Evolutionary conservation across 106 monocot genomes (phyloP).

Genomic region (Triglochin maritima): DNA sequence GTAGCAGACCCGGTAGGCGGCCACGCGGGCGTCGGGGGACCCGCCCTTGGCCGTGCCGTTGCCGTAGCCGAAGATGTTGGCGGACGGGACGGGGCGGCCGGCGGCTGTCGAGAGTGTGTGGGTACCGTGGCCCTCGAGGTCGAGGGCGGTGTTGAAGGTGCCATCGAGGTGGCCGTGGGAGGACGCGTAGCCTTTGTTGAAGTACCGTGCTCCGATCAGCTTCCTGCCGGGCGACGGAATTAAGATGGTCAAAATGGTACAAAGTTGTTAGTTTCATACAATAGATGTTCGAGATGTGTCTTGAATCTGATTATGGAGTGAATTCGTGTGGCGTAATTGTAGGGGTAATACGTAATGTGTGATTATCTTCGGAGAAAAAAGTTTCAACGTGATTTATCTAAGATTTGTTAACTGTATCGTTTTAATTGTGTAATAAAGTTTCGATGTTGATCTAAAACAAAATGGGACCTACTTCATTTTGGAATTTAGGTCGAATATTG

Average conservation of each 20-base stretch:
- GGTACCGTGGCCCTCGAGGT: constrained; percentile 54
- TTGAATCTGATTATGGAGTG: too few species aligned
- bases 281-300: too few species aligned
- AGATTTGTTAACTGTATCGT: not conserved
- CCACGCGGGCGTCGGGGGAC: constrained; percentile 41
- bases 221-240: constrained; percentile 28
- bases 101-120: constrained; percentile 75
- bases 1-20: constrained; percentile 63
- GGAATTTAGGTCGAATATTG: too few species aligned
- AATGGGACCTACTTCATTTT: too few species aligned
- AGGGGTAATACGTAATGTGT: too few species aligned
- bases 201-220: constrained; percentile 51
- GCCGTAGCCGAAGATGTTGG: constrained; percentile 37
- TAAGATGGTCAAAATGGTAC: not conserved
- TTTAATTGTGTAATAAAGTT: too few species aligned
- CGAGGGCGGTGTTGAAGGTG: constrained; percentile 14
- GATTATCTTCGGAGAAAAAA: not conserved
- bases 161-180: not conserved
- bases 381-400: not conserved
- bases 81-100: constrained; percentile 35
- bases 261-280: too few species aligned
- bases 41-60: constrained; percentile 68
- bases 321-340: too few species aligned
- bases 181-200: constrained; percentile 27
- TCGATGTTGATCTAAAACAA: too few species aligned